Evolutionary conservation across 371 early-diverging fungal genomes (phyloP).

Genomic region (Rhizopus delemar): DNA sequence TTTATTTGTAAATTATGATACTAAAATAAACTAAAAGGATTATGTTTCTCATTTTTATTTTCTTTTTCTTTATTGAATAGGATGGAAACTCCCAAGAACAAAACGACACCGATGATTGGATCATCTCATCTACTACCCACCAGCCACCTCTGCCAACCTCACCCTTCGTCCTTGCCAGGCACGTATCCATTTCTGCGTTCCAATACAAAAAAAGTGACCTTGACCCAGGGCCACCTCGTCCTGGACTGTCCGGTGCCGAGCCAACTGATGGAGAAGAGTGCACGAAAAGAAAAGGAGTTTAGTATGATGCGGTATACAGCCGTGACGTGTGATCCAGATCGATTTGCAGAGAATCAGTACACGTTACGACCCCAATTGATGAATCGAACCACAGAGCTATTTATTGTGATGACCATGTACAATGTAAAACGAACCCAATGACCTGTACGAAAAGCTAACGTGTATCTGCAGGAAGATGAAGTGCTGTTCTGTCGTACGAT

Average conservation of each 20-base stretch:
- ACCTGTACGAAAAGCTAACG: neutral
- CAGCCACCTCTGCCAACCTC: no score
- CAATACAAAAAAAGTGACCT: conserved; percentile 14
- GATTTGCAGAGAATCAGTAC: conserved; percentile 72
- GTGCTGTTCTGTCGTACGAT: conserved; percentile 71
- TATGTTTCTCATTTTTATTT: no score
- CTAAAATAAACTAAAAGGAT: no score
- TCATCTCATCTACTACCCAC: no score
- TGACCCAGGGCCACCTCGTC: conserved; percentile 64
- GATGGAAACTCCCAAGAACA: no score
- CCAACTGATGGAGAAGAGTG: conserved; percentile 57
- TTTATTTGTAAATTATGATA: no score
- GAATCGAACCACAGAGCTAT: conserved; percentile 82
- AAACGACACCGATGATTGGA: no score
- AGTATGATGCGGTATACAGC: conserved; percentile 82
- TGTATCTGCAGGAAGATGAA: conserved; percentile 53
- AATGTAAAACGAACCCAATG: conserved; percentile 24
- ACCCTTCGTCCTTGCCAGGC: neutral
- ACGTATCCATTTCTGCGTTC: neutral
- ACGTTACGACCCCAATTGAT: conserved; percentile 78
- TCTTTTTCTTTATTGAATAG: no score
- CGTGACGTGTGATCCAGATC: conserved; percentile 83
- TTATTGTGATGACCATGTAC: conserved; percentile 74
- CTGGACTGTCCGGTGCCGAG: conserved; percentile 72
- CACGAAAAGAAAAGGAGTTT: conserved; percentile 64